phyloP scores from a whole-genome alignment of 1,284 basidiomycete species.

The Sanghuangporus baumii region DNA sequence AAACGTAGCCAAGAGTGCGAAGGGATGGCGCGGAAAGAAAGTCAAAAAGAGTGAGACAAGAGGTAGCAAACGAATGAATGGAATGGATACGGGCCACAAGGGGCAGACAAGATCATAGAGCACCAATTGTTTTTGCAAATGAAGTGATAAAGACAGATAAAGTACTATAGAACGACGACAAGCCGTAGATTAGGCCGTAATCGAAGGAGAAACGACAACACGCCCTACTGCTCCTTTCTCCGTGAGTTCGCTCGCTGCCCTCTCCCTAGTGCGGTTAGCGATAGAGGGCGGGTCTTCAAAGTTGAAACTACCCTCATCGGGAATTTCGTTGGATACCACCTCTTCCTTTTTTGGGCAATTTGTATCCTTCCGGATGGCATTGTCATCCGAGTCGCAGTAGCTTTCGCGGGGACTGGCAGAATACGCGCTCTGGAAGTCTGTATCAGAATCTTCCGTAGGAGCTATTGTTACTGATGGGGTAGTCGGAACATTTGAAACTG shows the following conservation, averaged over 20 bases:
- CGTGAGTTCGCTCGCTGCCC: constrained; percentile 43
- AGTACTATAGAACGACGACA: background rate
- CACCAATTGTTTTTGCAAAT: background rate
- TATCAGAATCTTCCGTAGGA: constrained; percentile 73
- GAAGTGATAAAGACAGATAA: background rate
- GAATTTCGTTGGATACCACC: background rate
- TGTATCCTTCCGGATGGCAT: constrained; percentile 18
- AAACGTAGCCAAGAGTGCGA: background rate
- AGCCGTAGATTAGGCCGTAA: background rate
- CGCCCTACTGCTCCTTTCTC: constrained; percentile 24
- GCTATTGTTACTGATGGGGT: constrained; percentile 35
- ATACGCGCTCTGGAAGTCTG: constrained; percentile 80
- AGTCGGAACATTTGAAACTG: constrained; percentile 36
- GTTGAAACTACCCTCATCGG: constrained; percentile 19
- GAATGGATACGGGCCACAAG: background rate
- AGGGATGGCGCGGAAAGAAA: background rate
- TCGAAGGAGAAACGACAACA: background rate
- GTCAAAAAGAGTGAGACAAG: background rate
- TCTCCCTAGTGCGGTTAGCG: constrained; percentile 26
- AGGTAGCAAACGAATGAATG: background rate
- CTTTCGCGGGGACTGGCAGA: constrained; percentile 65
- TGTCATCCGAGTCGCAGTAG: constrained; percentile 39
- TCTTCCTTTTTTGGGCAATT: background rate
- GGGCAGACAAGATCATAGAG: background rate
- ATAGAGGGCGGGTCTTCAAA: constrained; percentile 13